Evolutionary conservation across 495 filamentous ascomycete genomes (phyloP), one percentile per base, ranked within the genome.

Genomic region (Physcia stellaris): DNA sequence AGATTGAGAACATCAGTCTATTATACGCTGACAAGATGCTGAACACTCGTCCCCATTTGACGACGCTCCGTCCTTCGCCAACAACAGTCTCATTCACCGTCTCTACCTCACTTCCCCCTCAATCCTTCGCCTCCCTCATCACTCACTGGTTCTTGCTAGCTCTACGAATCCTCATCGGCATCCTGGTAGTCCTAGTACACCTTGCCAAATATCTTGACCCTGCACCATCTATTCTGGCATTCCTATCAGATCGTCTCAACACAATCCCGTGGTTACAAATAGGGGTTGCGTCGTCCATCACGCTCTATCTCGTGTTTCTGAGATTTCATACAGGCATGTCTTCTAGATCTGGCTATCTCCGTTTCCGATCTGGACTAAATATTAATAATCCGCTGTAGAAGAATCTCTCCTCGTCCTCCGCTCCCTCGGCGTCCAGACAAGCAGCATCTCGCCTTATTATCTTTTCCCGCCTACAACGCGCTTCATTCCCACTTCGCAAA

Each of bases 401-500:
- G 90, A 96, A 62, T 83, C 80, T 1, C 71, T 99, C 5, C 68
- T 95, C 1, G 83, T 93, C 9, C 75, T 99, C 39, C 75, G 86
- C 27, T 81, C 86, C 13, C 68, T 99, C 12, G 90, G 90, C 2
- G 82, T 99, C 40, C 90, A 99, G 55, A 96, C 85, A 3, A 74
- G 71, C 4, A 83, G 79, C 0, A 73, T 71, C 16, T 75, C 73
- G 19, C 51, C 66, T 1, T 75, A 71, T 12, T 77, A 79, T 41
- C 69, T 86, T 11, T 66, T 68, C 13, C 69, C 68, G 3, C 60
- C 70, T n/a, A 66, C 71, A 11, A 86, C 86, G 38, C 65, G 87
- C 41, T 99, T 96, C 53, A 96, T 99, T 22, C 90, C 92, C 4
- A 94, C 90, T 1, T 81, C 76, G 2, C 74, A 81, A 53, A 92